A percentile compares a stretch with the other conserved stretches of the same genome.
Evolutionary conservation across 2,329 filamentous ascomycete genomes (phyloP).

Genomic region (Aspergillus costaricaensis): DNA sequence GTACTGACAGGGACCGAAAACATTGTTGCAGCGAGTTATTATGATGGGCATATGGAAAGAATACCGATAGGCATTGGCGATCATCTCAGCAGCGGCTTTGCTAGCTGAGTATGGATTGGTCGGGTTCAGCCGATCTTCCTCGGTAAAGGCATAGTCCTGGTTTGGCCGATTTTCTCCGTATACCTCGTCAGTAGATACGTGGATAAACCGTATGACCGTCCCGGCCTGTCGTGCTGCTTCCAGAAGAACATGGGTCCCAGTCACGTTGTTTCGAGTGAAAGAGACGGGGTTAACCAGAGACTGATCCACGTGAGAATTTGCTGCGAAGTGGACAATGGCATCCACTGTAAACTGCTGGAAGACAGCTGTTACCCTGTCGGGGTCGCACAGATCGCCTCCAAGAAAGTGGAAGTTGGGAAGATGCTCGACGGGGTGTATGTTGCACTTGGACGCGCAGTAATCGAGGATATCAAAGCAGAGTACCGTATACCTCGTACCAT

Average conservation of each 20-base stretch:
- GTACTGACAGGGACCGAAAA: slow-evolving; percentile 82
- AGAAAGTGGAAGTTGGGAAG: slow-evolving; percentile 73
- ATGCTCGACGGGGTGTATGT: slow-evolving; percentile 70
- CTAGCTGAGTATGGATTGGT: slow-evolving; percentile 84
- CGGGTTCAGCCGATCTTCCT: slow-evolving; percentile 74
- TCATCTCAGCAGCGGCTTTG: slow-evolving; percentile 81
- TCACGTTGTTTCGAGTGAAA: slow-evolving; percentile 80
- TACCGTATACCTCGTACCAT: slow-evolving; percentile 70
- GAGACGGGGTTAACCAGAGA: slow-evolving; percentile 81
- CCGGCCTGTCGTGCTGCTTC: slow-evolving; percentile 73
- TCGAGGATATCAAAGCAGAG: slow-evolving; percentile 84
- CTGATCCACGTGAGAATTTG: slow-evolving; percentile 81
- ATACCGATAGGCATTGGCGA: slow-evolving; percentile 80
- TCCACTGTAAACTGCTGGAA: slow-evolving; percentile 73
- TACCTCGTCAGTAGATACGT: slow-evolving; percentile 83
- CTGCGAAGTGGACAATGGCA: slow-evolving; percentile 80
- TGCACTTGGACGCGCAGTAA: slow-evolving; percentile 70
- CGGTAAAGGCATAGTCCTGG: slow-evolving; percentile 42
- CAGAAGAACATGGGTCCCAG: slow-evolving; percentile 79
- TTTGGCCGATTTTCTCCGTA: slow-evolving; percentile 68
- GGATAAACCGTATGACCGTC: slow-evolving; percentile 69
- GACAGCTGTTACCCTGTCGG: slow-evolving; percentile 68
- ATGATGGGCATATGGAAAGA: slow-evolving; percentile 79
- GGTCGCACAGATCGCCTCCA: slow-evolving; percentile 75
- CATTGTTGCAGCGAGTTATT: slow-evolving; percentile 80